Conservation (phyloP, 441 rosid genomes). For the Corymbia calophylla region DNA sequence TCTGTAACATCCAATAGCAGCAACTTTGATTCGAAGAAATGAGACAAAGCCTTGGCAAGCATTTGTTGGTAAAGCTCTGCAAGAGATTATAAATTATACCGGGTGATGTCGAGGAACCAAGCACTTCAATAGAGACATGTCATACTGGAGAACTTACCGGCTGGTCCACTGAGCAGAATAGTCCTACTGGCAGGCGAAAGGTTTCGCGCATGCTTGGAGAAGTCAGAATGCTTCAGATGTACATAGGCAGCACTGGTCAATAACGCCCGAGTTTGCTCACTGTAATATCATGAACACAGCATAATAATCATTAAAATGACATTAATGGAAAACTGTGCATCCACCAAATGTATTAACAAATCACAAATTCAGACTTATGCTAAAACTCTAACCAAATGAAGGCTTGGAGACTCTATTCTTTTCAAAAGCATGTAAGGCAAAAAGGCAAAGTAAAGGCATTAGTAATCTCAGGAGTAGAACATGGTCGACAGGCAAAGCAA, state of each 20-base stretch:
- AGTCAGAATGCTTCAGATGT: constrained; percentile 72
- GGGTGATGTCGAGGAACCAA: background rate
- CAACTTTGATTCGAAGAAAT: constrained; percentile 71
- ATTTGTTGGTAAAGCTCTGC: constrained; percentile 87
- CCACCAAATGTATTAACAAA: background rate
- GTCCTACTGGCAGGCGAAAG: constrained; percentile 89
- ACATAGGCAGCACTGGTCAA: constrained; percentile 87
- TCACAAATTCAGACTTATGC: background rate
- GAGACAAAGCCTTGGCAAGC: constrained; percentile 89
- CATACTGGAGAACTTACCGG: constrained; percentile 41
- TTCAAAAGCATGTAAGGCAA: background rate
- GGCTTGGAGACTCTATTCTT: background rate
- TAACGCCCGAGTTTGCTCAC: constrained; percentile 60
- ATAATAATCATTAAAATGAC: background rate
- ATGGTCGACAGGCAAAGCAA: background rate
- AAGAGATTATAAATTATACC: constrained; percentile 1
- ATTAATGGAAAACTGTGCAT: background rate
- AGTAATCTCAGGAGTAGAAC: background rate
- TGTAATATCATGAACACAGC: constrained; percentile 21
- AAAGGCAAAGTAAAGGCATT: background rate
- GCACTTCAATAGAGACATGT: background rate
- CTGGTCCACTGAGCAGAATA: constrained; percentile 83
- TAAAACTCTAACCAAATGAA: background rate
- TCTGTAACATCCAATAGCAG: constrained; percentile 60
- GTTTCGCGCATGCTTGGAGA: constrained; percentile 84